These are phyloP conservation scores for Larix sibirica DNA, from an alignment of 83 land plant genomes.

Conservation along the genomic window DNA sequence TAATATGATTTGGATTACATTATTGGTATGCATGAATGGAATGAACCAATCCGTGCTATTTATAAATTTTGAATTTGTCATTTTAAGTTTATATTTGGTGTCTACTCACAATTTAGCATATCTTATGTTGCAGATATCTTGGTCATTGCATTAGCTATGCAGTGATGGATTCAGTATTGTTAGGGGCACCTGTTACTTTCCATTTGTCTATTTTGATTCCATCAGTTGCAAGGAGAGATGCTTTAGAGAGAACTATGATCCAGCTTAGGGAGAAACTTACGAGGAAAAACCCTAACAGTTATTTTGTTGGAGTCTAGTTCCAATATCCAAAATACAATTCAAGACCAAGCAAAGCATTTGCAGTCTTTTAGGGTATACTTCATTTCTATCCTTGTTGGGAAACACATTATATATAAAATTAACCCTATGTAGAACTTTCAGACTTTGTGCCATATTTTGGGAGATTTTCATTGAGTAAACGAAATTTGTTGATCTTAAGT, in stretches of 20 bases:
- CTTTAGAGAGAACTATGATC: constrained; percentile 83
- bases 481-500: too few species aligned
- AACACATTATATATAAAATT: not conserved
- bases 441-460: too few species aligned
- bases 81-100: too few species aligned
- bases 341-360: constrained; percentile 67
- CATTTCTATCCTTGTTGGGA: not conserved
- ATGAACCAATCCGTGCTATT: too few species aligned
- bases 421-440: not conserved
- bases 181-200: constrained; percentile 84
- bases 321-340: constrained; percentile 70
- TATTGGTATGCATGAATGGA: too few species aligned
- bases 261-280: constrained; percentile 94
- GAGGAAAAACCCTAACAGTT: constrained; percentile 72
- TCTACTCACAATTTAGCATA: too few species aligned
- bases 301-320: constrained; percentile 73
- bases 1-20: too few species aligned
- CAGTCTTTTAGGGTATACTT: constrained; percentile 53
- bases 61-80: too few species aligned
- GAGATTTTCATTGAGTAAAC: too few species aligned
- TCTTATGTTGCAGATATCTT: constrained; percentile 12
- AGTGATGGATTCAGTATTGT: constrained; percentile 88
- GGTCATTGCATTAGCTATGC: constrained; percentile 97
- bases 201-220: constrained; percentile 77
- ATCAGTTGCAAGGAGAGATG: constrained; percentile 88